Evolutionary conservation across 2,329 filamentous ascomycete species (phyloP).

Genomic region (Onygenales sp.): DNA sequence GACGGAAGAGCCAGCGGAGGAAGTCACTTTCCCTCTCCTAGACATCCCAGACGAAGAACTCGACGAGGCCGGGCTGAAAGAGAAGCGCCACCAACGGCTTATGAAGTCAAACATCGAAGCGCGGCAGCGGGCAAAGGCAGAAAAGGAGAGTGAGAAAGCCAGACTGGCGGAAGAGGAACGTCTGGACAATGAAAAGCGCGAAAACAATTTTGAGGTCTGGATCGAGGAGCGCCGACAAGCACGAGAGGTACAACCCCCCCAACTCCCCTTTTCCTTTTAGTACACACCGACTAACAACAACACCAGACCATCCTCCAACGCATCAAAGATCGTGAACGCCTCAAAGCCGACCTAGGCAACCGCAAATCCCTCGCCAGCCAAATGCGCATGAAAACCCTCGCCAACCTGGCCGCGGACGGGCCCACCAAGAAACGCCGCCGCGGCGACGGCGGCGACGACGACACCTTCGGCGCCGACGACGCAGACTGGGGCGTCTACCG

Average conservation of each 20-base stretch:
- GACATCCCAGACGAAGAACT: slow-evolving; percentile 86
- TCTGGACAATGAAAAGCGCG: slow-evolving; percentile 70
- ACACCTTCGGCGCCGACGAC: slow-evolving; percentile 93
- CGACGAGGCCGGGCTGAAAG: slow-evolving; percentile 81
- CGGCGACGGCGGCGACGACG: slow-evolving; percentile 86
- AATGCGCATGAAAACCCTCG: slow-evolving; percentile 96
- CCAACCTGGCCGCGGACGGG: slow-evolving; percentile 85
- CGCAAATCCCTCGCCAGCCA: slow-evolving; percentile 93
- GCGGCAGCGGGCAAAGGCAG: slow-evolving; percentile 82
- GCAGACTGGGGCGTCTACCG: slow-evolving; percentile 98
- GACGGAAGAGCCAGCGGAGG: slow-evolving; percentile 63
- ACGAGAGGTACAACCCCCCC: slow-evolving; percentile 40
- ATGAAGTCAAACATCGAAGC: slow-evolving; percentile 95
- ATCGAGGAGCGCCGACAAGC: slow-evolving; percentile 69
- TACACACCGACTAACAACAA: slow-evolving; percentile 9
- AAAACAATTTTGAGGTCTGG: slow-evolving; percentile 79
- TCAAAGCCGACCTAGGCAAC: slow-evolving; percentile 91
- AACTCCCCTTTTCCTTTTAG: neutral
- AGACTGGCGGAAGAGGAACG: slow-evolving; percentile 74
- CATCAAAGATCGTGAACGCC: slow-evolving; percentile 86
- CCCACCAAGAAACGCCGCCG: slow-evolving; percentile 75
- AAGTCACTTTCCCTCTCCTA: slow-evolving; percentile 76
- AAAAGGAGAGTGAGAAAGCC: slow-evolving; percentile 89
- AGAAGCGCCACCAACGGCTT: slow-evolving; percentile 84
- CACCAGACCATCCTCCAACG: slow-evolving; percentile 56